Conservation (phyloP, 805 yeast genomes). For the Sugiyamaella valdiviana region DNA sequence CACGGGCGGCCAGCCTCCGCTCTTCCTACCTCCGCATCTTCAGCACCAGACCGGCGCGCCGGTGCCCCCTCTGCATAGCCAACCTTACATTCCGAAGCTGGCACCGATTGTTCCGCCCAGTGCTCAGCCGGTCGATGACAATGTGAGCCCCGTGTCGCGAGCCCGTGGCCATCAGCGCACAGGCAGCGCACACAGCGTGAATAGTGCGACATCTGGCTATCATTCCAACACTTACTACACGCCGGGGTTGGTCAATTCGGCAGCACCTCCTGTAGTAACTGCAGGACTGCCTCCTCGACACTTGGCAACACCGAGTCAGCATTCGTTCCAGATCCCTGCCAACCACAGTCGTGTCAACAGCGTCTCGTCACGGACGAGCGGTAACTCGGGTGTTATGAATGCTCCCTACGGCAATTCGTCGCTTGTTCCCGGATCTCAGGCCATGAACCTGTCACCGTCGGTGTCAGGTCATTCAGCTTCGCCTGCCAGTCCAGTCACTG, state of each 20-base stretch:
- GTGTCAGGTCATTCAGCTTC: background rate
- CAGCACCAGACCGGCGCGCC: slow-evolving; percentile 1
- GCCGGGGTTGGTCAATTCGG: background rate
- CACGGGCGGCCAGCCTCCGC: background rate
- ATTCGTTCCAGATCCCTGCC: background rate
- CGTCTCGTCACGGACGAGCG: slow-evolving; percentile 10
- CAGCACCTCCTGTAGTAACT: background rate
- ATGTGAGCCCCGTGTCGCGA: background rate
- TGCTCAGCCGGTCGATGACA: background rate
- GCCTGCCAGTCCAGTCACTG: slow-evolving; percentile 8
- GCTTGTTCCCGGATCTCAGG: slow-evolving; percentile 4
- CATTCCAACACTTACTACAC: background rate
- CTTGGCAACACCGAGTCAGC: background rate
- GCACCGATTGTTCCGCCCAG: background rate
- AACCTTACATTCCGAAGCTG: background rate
- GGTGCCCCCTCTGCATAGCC: background rate
- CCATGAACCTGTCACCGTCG: background rate
- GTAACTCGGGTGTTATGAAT: background rate
- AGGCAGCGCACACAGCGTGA: background rate
- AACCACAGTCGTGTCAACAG: slow-evolving; percentile 6
- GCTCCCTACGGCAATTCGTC: background rate
- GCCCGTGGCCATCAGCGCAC: background rate
- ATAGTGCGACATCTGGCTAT: background rate
- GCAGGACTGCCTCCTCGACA: background rate
- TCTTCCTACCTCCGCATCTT: background rate